phyloP scores from a whole-genome alignment of 148 eudicot genomes.

The Euryodendron excelsum region DNA sequence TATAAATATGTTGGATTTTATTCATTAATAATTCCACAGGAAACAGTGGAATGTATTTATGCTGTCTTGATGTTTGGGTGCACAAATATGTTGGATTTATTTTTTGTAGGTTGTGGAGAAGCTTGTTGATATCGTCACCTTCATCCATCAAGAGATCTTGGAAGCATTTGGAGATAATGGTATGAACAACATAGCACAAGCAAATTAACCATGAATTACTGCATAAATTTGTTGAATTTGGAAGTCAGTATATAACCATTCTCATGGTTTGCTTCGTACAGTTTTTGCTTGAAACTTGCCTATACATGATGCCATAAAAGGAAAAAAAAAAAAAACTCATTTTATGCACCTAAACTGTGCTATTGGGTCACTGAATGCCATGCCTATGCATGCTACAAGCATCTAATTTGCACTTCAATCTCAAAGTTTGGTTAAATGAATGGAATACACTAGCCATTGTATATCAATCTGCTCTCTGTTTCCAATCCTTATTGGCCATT shows the following conservation, averaged over 20 bases:
- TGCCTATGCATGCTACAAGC: not conserved
- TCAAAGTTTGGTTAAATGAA: not conserved
- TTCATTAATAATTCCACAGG: not conserved
- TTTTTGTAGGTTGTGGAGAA: slow-evolving; percentile 80
- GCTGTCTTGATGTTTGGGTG: not conserved
- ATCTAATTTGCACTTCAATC: not conserved
- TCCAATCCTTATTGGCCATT: not conserved
- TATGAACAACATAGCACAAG: slow-evolving; percentile 20
- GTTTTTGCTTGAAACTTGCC: not conserved
- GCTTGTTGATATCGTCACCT: slow-evolving; percentile 82
- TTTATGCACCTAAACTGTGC: not conserved
- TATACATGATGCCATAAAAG: not conserved
- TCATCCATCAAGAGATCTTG: slow-evolving; percentile 75
- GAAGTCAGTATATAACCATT: not conserved
- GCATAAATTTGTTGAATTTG: not conserved
- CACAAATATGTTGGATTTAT: no score
- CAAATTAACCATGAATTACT: not conserved
- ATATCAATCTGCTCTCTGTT: no score
- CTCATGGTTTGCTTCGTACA: not conserved
- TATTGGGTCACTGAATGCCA: not conserved
- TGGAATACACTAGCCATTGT: not conserved
- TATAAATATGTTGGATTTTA: slow-evolving; percentile 10
- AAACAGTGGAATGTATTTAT: not conserved
- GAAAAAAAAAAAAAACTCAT: no score
- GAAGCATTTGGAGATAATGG: slow-evolving; percentile 74